Percentiles rank a stretch among this genome's conserved stretches.
Conservation (phyloP, 2,329 filamentous ascomycete species). For the Xylaria sp. region DNA sequence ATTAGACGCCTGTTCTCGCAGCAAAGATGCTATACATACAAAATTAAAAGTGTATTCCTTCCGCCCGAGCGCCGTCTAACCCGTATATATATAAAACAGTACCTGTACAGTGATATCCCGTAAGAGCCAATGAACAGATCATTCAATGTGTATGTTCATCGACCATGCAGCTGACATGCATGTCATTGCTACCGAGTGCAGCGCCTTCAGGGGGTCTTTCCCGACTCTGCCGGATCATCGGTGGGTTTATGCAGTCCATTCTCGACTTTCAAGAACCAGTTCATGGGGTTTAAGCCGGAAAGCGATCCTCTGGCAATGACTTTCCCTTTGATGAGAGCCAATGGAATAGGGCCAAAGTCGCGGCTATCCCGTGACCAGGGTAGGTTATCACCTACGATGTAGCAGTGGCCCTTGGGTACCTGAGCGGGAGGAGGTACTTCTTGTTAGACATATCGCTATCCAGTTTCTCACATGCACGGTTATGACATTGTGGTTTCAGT, state of each 20-base stretch:
- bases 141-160: neutral
- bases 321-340: slow-evolving; percentile 80
- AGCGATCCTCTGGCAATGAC: slow-evolving; percentile 53
- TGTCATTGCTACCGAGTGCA: neutral
- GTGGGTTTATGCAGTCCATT: slow-evolving; percentile 31
- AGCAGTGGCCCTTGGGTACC: slow-evolving; percentile 90
- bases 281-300: slow-evolving; percentile 41
- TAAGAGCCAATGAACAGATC: slow-evolving; percentile 2
- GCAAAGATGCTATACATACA: slow-evolving; percentile 29
- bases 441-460: neutral
- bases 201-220: neutral
- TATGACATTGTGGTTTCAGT: neutral
- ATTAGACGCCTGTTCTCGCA: slow-evolving; percentile 26
- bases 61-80: slow-evolving; percentile 8
- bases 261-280: slow-evolving; percentile 46
- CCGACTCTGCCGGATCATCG: neutral
- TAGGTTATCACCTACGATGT: slow-evolving; percentile 84
- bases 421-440: slow-evolving; percentile 33
- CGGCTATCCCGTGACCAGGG: slow-evolving; percentile 80
- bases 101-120: neutral
- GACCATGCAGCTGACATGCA: neutral
- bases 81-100: neutral
- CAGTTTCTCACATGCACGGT: neutral
- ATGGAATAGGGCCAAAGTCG: slow-evolving; percentile 76
- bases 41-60: slow-evolving; percentile 5